Evolutionary conservation across 257 asterid genomes (phyloP).

Genomic region (Lycium barbarum): DNA sequence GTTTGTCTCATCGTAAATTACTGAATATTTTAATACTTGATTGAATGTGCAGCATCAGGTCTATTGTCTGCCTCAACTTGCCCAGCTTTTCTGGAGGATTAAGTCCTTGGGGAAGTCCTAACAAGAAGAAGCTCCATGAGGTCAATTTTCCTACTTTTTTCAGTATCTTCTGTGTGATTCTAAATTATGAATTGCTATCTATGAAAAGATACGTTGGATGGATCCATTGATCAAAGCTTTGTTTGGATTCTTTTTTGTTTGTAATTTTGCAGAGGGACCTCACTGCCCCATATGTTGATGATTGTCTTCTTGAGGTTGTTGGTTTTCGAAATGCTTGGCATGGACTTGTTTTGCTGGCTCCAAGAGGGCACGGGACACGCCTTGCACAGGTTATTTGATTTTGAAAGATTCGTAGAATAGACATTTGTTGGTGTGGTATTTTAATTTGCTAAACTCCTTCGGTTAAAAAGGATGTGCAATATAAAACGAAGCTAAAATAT

Average conservation of each 20-base stretch:
- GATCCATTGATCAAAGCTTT: neutral
- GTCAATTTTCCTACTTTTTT: slow-evolving; percentile 45
- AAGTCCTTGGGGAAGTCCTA: slow-evolving; percentile 95
- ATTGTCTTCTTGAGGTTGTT: slow-evolving; percentile 77
- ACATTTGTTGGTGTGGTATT: neutral
- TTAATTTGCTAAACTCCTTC: neutral
- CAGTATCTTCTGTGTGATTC: neutral
- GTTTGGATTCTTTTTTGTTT: neutral
- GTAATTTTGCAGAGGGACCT: slow-evolving; percentile 60
- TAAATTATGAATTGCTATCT: too few relatives aligned
- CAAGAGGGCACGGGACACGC: slow-evolving; percentile 87
- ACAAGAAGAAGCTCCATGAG: slow-evolving; percentile 50
- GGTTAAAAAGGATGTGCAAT: neutral
- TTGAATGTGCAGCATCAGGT: slow-evolving; percentile 63
- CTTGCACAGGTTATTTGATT: slow-evolving; percentile 70
- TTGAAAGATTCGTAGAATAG: neutral
- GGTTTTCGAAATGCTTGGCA: slow-evolving; percentile 95
- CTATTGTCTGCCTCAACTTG: slow-evolving; percentile 83
- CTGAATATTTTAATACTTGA: neutral
- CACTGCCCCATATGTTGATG: slow-evolving; percentile 79
- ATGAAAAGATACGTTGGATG: neutral
- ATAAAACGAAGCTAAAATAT: neutral
- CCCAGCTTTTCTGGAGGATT: slow-evolving; percentile 98
- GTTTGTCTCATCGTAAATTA: too few relatives aligned
- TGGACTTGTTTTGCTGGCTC: slow-evolving; percentile 71